These are phyloP conservation scores for Trichosporon sp. DNA, from an alignment of 1,284 basidiomycete species.

Conservation along the genomic window DNA sequence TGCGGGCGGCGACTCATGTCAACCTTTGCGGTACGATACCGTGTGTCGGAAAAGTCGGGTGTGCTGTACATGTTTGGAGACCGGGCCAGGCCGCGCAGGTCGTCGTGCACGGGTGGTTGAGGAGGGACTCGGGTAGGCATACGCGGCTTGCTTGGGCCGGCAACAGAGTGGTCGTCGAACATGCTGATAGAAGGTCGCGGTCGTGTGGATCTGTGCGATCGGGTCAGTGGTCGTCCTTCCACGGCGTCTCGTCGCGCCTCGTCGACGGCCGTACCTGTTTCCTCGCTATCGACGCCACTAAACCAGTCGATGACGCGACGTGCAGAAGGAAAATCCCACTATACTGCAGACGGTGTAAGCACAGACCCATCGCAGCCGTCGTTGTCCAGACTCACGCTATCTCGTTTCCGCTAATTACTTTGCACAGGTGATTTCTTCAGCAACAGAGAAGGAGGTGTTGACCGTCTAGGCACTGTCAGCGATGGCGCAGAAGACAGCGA, in stretches of 20 bases:
- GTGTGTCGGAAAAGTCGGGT: conserved; percentile 20
- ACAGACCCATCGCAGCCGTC: not conserved
- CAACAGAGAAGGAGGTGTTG: not conserved
- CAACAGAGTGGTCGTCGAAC: not conserved
- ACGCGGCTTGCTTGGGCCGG: not conserved
- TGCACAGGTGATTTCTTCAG: not conserved
- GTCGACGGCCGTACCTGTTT: not conserved
- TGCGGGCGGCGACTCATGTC: conserved; percentile 30
- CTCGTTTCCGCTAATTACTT: not conserved
- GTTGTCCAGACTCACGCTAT: not conserved
- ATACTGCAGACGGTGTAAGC: not conserved
- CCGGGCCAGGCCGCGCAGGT: not conserved
- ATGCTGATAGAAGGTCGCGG: not conserved
- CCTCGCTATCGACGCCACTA: not conserved
- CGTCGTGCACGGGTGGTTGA: conserved; percentile 4
- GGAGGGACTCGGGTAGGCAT: not conserved
- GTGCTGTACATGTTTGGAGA: not conserved
- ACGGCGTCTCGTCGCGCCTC: not conserved
- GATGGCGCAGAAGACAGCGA: not conserved
- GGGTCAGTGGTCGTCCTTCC: not conserved
- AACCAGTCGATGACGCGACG: conserved; percentile 3
- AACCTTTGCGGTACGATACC: conserved; percentile 20
- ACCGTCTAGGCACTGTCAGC: not conserved
- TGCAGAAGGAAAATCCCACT: not conserved
- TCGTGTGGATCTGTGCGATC: conserved; percentile 1